Evolutionary conservation across 2,329 filamentous ascomycete genomes (phyloP).

Genomic region (Fusarium poae): DNA sequence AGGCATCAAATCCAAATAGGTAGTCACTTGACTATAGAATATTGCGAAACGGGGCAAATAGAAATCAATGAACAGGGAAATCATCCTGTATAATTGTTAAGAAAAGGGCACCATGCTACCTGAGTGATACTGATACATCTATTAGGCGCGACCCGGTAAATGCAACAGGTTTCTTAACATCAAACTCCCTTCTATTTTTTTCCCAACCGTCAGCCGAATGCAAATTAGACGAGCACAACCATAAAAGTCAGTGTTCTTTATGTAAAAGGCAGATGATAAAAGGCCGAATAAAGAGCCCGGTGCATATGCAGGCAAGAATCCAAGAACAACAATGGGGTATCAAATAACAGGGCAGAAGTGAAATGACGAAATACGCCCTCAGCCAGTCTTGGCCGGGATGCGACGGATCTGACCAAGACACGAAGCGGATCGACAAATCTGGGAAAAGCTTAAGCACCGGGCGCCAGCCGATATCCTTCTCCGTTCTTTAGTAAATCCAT

Average conservation of each 20-base stretch:
- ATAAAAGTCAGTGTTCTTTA: conserved; percentile 14
- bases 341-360: conserved; percentile 48
- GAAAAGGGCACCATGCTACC: conserved; percentile 22
- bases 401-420: conserved; percentile 6
- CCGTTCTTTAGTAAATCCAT: background rate
- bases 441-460: background rate
- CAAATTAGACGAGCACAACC: conserved; percentile 27
- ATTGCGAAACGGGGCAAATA: conserved; percentile 1
- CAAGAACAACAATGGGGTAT: conserved; percentile 46
- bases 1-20: background rate
- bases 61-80: conserved; percentile 15
- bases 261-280: conserved; percentile 29
- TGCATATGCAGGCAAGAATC: conserved; percentile 30
- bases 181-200: conserved; percentile 37
- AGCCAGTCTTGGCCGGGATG: conserved; percentile 5
- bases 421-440: background rate
- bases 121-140: conserved; percentile 27
- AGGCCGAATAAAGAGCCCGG: conserved; percentile 11
- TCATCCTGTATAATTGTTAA: conserved; percentile 21
- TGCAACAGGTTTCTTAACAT: conserved; percentile 19
- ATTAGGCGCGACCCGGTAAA: conserved; percentile 24
- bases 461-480: conserved; percentile 7
- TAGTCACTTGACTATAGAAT: conserved; percentile 13
- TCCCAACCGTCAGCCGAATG: conserved; percentile 25
- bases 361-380: conserved; percentile 25